Conservation (phyloP, 257 asterid species). For the Lavandula angustifolia region DNA sequence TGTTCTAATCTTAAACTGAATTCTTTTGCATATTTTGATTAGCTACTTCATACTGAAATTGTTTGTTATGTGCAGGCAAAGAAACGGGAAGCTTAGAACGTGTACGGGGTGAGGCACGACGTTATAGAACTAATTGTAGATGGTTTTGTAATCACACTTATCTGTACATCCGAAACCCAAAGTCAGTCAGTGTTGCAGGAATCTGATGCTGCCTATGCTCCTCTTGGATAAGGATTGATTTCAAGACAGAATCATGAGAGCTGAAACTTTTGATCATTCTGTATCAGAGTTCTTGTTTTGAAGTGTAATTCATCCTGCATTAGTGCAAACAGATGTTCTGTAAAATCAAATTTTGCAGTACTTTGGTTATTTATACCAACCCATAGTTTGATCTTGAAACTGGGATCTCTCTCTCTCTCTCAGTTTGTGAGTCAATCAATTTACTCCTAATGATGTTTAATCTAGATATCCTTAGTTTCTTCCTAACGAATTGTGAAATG, state of each 20-base stretch:
- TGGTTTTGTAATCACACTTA: constrained; percentile 30
- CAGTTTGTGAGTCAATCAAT: too few species aligned
- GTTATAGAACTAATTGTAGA: constrained; percentile 29
- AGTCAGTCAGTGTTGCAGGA: constrained; percentile 44
- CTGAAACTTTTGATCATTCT: constrained; percentile 24
- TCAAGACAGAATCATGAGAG: constrained; percentile 23
- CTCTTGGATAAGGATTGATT: constrained; percentile 28
- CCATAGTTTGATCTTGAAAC: constrained; percentile 3
- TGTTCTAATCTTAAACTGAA: constrained; percentile 27
- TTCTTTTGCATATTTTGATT: constrained; percentile 7
- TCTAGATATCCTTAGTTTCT: too few species aligned
- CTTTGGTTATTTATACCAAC: constrained; percentile 18
- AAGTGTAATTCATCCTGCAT: constrained; percentile 25
- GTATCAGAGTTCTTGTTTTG: constrained; percentile 12
- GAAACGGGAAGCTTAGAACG: constrained; percentile 52
- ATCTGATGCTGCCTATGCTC: constrained; percentile 43
- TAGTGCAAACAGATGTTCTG: constrained; percentile 34
- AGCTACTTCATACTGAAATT: constrained; percentile 3
- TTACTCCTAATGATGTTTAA: too few species aligned
- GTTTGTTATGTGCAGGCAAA: constrained; percentile 58
- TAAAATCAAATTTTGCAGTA: constrained; percentile 28
- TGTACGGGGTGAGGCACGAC: constrained; percentile 40
- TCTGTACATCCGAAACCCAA: constrained; percentile 42
- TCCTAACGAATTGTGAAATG: too few species aligned
- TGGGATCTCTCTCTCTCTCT: constrained; percentile 3